phyloP scores from a whole-genome alignment of 495 filamentous ascomycete genomes.

The Ascobolus immersus region DNA sequence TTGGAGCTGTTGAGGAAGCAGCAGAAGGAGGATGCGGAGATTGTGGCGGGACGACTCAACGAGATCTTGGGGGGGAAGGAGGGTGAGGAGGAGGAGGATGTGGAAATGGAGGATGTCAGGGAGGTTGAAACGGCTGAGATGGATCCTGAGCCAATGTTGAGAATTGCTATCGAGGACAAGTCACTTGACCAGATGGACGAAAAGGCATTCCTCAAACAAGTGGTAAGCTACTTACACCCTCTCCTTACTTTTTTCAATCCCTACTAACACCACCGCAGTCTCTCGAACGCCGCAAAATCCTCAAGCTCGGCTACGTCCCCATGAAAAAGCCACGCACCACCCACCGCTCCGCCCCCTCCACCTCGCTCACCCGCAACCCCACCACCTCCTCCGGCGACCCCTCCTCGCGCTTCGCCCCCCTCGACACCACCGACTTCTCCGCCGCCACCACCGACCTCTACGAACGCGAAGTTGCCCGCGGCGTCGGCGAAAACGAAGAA shows the following conservation, averaged over 20 bases:
- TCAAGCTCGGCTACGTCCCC: slow-evolving; percentile 46
- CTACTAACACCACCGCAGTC: slow-evolving; percentile 6
- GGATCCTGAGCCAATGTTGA: slow-evolving; percentile 49
- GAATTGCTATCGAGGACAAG: slow-evolving; percentile 43
- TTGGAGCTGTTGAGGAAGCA: slow-evolving; percentile 39
- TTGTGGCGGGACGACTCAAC: slow-evolving; percentile 31
- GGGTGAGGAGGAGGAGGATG: slow-evolving; percentile 8
- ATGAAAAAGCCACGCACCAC: slow-evolving; percentile 27
- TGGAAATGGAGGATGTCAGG: slow-evolving; percentile 3
- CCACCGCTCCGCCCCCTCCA: slow-evolving; percentile 19
- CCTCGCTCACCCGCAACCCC: slow-evolving; percentile 1
- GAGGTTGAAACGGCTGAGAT: slow-evolving; percentile 19
- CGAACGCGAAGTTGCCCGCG: slow-evolving; percentile 77
- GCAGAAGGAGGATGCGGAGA: slow-evolving; percentile 43
- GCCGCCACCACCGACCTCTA: slow-evolving; percentile 78
- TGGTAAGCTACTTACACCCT: slow-evolving; percentile 25
- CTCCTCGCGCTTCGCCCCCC: slow-evolving; percentile 45
- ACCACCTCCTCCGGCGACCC: slow-evolving; percentile 22
- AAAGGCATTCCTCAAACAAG: slow-evolving; percentile 30
- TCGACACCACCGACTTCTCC: slow-evolving; percentile 64
- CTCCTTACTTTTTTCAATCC: slow-evolving; percentile 17
- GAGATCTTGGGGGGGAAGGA: slow-evolving; percentile 17
- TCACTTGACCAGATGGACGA: slow-evolving; percentile 35
- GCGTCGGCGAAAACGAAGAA: slow-evolving; percentile 80
- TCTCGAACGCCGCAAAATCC: slow-evolving; percentile 35